A percentile compares a stretch with the other conserved stretches of the same genome.
Conservation (phyloP, 164 flowering plant species). For the Umbellularia californica region DNA sequence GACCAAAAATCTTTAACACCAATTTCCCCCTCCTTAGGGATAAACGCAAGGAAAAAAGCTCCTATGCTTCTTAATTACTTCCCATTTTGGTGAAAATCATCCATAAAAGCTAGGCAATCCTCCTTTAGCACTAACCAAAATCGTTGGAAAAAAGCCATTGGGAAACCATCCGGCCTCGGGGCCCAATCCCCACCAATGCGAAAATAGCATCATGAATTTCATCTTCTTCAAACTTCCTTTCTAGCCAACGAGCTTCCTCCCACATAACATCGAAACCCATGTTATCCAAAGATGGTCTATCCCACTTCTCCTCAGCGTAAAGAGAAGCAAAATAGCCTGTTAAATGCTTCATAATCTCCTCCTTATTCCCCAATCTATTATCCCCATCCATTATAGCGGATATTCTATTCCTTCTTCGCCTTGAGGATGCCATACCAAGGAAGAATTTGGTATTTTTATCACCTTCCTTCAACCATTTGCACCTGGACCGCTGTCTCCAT, state of each 20-base stretch:
- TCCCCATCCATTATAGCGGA: neutral
- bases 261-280: neutral
- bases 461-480: too few relatives aligned
- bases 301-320: neutral
- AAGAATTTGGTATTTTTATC: too few relatives aligned
- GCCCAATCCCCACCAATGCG: too few relatives aligned
- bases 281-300: neutral
- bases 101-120: too few relatives aligned
- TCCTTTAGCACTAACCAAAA: too few relatives aligned
- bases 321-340: neutral
- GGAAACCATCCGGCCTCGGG: too few relatives aligned
- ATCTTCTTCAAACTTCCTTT: too few relatives aligned
- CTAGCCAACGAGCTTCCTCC: neutral
- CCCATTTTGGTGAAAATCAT: neutral
- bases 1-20: neutral
- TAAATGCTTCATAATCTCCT: neutral
- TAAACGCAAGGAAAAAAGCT: neutral
- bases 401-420: neutral
- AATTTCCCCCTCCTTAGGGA: neutral
- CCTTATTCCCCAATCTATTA: neutral
- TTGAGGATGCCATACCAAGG: neutral
- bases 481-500: too few relatives aligned
- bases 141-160: too few relatives aligned
- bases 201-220: too few relatives aligned
- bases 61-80: neutral